A percentile compares a stretch with the other conserved stretches of the same genome.
Conservation (phyloP, 2,329 filamentous ascomycete genomes). For the Escovopsis weberi region DNA sequence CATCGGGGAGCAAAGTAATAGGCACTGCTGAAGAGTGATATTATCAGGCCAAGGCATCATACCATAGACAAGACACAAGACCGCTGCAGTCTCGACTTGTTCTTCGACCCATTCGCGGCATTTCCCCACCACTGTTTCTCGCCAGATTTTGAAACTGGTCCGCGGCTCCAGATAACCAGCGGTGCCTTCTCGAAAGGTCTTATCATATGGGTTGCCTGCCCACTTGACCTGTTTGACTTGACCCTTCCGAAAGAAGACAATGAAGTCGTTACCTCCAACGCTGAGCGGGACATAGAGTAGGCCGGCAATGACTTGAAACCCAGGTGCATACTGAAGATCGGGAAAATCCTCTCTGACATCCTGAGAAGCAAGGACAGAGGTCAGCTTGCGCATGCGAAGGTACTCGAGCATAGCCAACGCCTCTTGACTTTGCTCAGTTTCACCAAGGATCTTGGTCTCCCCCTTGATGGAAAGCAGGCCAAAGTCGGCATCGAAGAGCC, state of each 20-base stretch:
- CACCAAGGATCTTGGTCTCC: slow-evolving; percentile 78
- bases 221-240: slow-evolving; percentile 66
- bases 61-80: slow-evolving; percentile 76
- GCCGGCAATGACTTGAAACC: slow-evolving; percentile 65
- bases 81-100: slow-evolving; percentile 76
- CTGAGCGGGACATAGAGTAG: slow-evolving; percentile 72
- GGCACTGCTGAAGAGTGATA: not conserved
- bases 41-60: slow-evolving; percentile 21
- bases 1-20: slow-evolving; percentile 19
- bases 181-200: slow-evolving; percentile 57
- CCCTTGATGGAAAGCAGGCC: slow-evolving; percentile 71
- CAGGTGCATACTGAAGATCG: slow-evolving; percentile 64
- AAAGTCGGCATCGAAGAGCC: slow-evolving; percentile 76
- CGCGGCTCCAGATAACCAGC: slow-evolving; percentile 62
- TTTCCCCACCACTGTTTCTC: slow-evolving; percentile 66
- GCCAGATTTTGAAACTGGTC: slow-evolving; percentile 68
- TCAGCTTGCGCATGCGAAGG: slow-evolving; percentile 58
- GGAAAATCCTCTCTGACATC: slow-evolving; percentile 66
- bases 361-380: slow-evolving; percentile 62
- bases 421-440: slow-evolving; percentile 64
- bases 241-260: slow-evolving; percentile 75
- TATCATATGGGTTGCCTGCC: slow-evolving; percentile 80
- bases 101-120: slow-evolving; percentile 82
- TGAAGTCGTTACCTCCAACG: slow-evolving; percentile 64
- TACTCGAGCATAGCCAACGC: slow-evolving; percentile 76